Conservation (phyloP, 306 rosid genomes). For the Cercis canadensis region DNA sequence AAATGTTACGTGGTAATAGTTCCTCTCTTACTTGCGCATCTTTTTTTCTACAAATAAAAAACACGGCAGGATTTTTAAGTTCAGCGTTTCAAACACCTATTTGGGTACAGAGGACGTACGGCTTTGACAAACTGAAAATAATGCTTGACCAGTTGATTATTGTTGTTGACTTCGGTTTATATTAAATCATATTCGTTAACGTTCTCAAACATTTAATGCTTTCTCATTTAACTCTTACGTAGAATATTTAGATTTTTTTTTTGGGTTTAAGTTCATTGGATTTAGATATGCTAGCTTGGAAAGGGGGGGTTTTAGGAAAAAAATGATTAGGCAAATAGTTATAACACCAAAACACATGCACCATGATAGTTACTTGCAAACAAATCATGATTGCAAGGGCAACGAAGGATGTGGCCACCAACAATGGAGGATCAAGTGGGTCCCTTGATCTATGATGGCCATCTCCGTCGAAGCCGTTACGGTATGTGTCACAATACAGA, state of each 20-base stretch:
- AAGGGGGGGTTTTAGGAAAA: too few species aligned
- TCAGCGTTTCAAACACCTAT: constrained; percentile 31
- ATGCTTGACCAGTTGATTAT: constrained; percentile 10
- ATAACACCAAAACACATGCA: too few species aligned
- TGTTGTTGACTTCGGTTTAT: constrained; percentile 36
- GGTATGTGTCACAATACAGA: constrained; percentile 24
- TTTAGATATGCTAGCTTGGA: too few species aligned
- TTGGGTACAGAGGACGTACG: constrained; percentile 36
- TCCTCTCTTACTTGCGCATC: constrained; percentile 7
- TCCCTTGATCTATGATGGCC: constrained; percentile 16
- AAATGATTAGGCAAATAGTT: too few species aligned
- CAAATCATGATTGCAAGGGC: too few species aligned
- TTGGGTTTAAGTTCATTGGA: too few species aligned
- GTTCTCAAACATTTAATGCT: too few species aligned
- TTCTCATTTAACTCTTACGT: too few species aligned
- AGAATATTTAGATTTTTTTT: too few species aligned
- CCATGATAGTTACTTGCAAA: too few species aligned
- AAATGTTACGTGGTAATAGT: constrained; percentile 12
- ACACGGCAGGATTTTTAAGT: constrained; percentile 13
- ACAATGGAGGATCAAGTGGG: constrained; percentile 36
- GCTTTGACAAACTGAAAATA: constrained; percentile 34
- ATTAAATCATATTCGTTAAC: too few species aligned
- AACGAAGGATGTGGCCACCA: constrained; percentile 19
- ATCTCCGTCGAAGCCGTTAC: constrained; percentile 8
- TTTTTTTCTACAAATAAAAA: constrained; percentile 14